phyloP scores from a whole-genome alignment of 495 filamentous ascomycete species.

The Jackrogersella minutella region DNA sequence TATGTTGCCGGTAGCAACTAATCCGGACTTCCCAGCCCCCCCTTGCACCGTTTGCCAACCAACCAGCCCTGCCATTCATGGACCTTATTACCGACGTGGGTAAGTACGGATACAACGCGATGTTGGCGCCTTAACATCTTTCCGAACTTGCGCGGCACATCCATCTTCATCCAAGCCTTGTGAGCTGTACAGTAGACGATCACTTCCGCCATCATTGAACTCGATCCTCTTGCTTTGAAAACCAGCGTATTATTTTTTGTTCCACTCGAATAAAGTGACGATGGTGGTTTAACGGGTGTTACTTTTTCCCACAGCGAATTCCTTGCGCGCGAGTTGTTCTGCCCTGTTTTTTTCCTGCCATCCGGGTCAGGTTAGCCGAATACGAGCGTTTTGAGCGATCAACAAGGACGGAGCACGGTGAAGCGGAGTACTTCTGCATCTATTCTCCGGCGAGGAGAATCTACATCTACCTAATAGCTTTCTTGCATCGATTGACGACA shows the following conservation, averaged over 20 bases:
- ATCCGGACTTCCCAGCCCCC: conserved; percentile 12
- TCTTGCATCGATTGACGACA: not conserved
- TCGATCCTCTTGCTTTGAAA: not conserved
- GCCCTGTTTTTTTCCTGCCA: not conserved
- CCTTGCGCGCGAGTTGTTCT: conserved; percentile 15
- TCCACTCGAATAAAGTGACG: not conserved
- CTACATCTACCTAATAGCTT: not conserved
- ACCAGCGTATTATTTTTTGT: not conserved
- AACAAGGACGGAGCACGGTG: not conserved
- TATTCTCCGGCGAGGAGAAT: too few relatives aligned
- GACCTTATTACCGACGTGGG: conserved; percentile 20
- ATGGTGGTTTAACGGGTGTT: conserved; percentile 7
- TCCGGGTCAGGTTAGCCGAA: not conserved
- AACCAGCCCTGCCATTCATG: not conserved
- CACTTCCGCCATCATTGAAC: not conserved
- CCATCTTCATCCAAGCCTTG: too few relatives aligned
- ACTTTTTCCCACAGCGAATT: not conserved
- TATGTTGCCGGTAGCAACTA: conserved; percentile 31
- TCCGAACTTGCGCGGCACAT: not conserved
- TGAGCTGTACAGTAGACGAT: conserved; percentile 31
- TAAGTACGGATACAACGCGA: conserved; percentile 33
- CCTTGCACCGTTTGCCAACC: not conserved
- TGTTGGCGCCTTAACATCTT: conserved; percentile 31
- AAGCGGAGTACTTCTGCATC: not conserved
- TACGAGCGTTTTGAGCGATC: not conserved